Evolutionary conservation across 495 filamentous ascomycete genomes (phyloP), one percentile per base, ranked within the genome.

Genomic region (Penicillium fimorum): DNA sequence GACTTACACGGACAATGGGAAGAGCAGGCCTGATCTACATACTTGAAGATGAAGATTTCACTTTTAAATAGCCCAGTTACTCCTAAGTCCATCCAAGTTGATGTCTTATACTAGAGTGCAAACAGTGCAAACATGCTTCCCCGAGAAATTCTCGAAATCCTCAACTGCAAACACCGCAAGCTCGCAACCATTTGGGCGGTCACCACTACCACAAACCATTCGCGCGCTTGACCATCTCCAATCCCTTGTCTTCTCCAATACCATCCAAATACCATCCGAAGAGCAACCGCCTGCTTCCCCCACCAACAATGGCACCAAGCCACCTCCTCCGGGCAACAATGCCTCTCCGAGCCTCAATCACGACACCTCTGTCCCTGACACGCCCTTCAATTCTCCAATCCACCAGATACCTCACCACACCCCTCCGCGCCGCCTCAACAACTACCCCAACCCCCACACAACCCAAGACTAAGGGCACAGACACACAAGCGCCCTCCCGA

Each of bases 61-160:
- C n/a, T 17, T 17, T 17, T 15, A 38, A 38, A 6, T 17, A 9
- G 35, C 35, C 35, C 6, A 17, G 35, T 38, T n/a, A 35, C 13
- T 37, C 33, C 13, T 24, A 3, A 44, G 42, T 12, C 42, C 6
- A 17, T 17, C 25, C 24, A 18, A 29, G 24, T 40, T 3, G n/a
- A n/a, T 13, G 12, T 11, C 20, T 8, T 44, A 52, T 43, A 52
- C 25, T 33, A 8, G 2, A 2, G 20, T 70, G 68, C 73, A 76
- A 76, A 76, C 70, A 60, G 48, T 74, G 69, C 70, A 76, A 74
- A 74, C 70, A 58, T 43, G 25, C 53, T 54, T 50, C 54, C 37
- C 62, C 51, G 58, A 74, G 66, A 73, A 74, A 70, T 71, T 76
- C 70, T 66, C 58, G 67, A 61, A 60, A 52, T 56, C 57, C 57